phyloP scores from a whole-genome alignment of 352 stramenopile genomes.

The Globisporangium spinosum region DNA sequence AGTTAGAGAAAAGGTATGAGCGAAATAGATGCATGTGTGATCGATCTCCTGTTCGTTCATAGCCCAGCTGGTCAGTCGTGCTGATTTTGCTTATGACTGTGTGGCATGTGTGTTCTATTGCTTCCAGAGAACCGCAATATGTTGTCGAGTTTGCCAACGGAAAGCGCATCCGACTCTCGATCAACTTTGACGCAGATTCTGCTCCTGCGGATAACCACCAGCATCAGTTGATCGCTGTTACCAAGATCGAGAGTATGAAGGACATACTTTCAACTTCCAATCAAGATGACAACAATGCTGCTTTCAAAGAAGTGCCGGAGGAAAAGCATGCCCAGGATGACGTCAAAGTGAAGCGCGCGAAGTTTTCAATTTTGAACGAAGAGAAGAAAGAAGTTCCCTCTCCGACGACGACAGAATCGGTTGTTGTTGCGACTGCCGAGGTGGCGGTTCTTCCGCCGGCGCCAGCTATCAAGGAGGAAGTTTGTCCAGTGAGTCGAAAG shows the following conservation, averaged over 20 bases:
- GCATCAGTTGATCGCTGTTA: not conserved
- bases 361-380: conserved; percentile 14
- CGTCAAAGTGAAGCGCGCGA: conserved; percentile 1
- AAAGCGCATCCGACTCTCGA: conserved; percentile 73
- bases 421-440: not conserved
- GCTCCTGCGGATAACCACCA: not conserved
- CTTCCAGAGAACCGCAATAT: conserved; percentile 42
- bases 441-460: not conserved
- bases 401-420: not conserved
- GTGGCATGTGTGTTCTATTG: conserved; percentile 1
- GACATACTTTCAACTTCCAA: not conserved
- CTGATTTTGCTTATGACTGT: not conserved
- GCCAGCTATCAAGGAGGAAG: conserved; percentile 14
- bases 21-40: not conserved
- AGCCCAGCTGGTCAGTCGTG: not conserved
- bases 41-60: not conserved
- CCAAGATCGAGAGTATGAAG: conserved; percentile 18
- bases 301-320: not conserved
- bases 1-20: conserved; percentile 29
- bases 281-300: not conserved
- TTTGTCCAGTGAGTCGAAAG: conserved; percentile 19
- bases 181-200: conserved; percentile 53
- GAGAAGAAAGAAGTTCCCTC: not conserved
- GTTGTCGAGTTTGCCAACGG: conserved; percentile 67
- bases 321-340: not conserved